Base-by-base conservation (phyloP, 2,329 filamentous ascomycete species). In the Fusarium siculi region DNA sequence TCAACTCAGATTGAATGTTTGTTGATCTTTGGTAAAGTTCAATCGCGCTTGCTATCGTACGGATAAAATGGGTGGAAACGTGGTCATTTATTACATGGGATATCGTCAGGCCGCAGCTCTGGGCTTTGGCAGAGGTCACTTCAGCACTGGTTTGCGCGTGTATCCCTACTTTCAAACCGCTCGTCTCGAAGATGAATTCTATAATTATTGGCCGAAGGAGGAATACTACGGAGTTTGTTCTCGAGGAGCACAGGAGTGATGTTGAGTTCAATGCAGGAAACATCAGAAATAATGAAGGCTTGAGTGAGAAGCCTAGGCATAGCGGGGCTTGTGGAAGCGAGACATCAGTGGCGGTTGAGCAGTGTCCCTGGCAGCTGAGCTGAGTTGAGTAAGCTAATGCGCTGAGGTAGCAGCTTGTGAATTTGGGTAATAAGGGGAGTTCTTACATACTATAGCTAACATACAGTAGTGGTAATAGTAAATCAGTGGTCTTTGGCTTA, bases 61-160 rank as follows among this genome's bases (percentile, higher is more conserved):
- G 72, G 10, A 52, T 76, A 28, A 57, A 54, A 32, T 76, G 74
- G 74, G 23, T 54, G 1, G 42, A 43, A 8, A 39, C 21, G 0
- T 39, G 52, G 15, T 30, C 44, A 2, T 47, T 44, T 9, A 12
- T 43, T 6, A 66, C 74, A 3, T 76, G 72, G 69, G 56, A 64
- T 16, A 74, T 63, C 8, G 70, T 74, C 7, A 39, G 37, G 0
- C 40, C 66, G 6, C 59, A 62, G 1, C 57, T 59, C 0, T 76
- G 66, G 74, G 75, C 72, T 0, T 67, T 76, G 2, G 64, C 74
- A 1, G 74, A 76, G 32, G 19, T 64, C 2, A 70, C 63, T 12
- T 69, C 74, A 0, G 70, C 72, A 6, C 42, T 76, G 10, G 36
- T 54, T 9, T 75, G 69, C 30, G 70, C 69, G 2, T 76, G 74